Conservation (phyloP, 1,284 basidiomycete species). For the Athelia sp. region DNA sequence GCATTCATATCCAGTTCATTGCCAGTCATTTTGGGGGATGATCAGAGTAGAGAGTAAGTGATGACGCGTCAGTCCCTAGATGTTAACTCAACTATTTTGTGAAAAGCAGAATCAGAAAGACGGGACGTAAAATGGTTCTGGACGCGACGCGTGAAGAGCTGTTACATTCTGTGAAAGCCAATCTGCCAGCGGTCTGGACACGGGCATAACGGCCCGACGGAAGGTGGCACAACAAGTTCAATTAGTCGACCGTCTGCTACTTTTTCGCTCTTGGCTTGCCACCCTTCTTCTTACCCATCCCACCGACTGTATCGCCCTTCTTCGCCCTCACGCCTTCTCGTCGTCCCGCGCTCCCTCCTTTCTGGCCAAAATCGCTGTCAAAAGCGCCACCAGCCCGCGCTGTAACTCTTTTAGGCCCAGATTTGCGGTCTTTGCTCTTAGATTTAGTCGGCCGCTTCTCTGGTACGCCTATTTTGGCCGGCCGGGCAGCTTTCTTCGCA, state of each 20-base stretch:
- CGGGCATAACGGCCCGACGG: constrained; percentile 11
- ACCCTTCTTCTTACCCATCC: constrained; percentile 47
- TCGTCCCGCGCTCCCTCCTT: constrained; percentile 10
- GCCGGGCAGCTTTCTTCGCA: constrained; percentile 75
- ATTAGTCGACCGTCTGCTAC: constrained; percentile 2
- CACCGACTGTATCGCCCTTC: constrained; percentile 41
- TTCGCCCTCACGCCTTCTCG: constrained; percentile 43
- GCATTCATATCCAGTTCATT: constrained; percentile 37
- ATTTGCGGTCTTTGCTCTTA: constrained; percentile 12
- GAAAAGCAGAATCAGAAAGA: background rate
- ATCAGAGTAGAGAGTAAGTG: background rate
- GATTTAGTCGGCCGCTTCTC: constrained; percentile 13
- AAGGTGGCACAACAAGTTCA: background rate
- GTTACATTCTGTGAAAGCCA: too few relatives aligned
- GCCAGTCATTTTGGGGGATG: too few relatives aligned
- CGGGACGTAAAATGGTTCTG: background rate
- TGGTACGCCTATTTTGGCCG: constrained; percentile 36
- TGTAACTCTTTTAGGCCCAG: constrained; percentile 19
- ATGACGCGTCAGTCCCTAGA: background rate
- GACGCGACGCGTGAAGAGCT: background rate
- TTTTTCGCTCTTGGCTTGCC: constrained; percentile 28
- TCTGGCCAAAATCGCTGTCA: constrained; percentile 36
- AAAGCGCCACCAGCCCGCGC: constrained; percentile 27
- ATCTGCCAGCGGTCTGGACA: constrained; percentile 13
- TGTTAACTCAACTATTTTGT: too few relatives aligned